Conservation (phyloP, 306 rosid species). For the Medicago lupulina region DNA sequence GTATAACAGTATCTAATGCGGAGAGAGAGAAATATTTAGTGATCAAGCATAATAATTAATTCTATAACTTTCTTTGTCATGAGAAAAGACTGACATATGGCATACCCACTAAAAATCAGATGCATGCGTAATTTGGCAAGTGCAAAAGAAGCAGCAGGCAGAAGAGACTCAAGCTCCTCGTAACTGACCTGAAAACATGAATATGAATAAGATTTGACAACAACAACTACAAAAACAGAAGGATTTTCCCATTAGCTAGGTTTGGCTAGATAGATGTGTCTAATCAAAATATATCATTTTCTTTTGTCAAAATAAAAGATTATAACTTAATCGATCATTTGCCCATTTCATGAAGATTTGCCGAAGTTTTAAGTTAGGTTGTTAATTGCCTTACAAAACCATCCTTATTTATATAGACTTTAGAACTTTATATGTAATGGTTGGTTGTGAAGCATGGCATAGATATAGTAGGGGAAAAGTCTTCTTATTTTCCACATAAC, state of each 20-base stretch:
- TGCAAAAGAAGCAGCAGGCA: constrained; percentile 89
- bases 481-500: not conserved
- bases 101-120: constrained; percentile 91
- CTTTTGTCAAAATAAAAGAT: constrained; percentile 30
- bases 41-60: constrained; percentile 9
- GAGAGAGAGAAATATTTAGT: constrained; percentile 39
- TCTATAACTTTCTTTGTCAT: constrained; percentile 33
- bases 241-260: not conserved
- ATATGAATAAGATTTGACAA: constrained; percentile 9
- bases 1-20: constrained; percentile 80
- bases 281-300: not conserved
- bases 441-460: not conserved
- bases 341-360: constrained; percentile 11
- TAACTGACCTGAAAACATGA: constrained; percentile 66
- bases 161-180: constrained; percentile 74
- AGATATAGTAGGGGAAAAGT: not conserved
- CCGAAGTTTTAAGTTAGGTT: not conserved
- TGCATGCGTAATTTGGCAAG: constrained; percentile 93
- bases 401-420: not conserved
- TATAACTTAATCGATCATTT: not conserved
- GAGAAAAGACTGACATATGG: constrained; percentile 15
- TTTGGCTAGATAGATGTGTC: not conserved
- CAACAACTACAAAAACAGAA: not conserved
- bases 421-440: not conserved
- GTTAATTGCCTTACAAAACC: constrained; percentile 10